These are phyloP conservation scores for Albifimbria verrucaria DNA, from an alignment of 2,329 filamentous ascomycete species.

Conservation along the genomic window DNA sequence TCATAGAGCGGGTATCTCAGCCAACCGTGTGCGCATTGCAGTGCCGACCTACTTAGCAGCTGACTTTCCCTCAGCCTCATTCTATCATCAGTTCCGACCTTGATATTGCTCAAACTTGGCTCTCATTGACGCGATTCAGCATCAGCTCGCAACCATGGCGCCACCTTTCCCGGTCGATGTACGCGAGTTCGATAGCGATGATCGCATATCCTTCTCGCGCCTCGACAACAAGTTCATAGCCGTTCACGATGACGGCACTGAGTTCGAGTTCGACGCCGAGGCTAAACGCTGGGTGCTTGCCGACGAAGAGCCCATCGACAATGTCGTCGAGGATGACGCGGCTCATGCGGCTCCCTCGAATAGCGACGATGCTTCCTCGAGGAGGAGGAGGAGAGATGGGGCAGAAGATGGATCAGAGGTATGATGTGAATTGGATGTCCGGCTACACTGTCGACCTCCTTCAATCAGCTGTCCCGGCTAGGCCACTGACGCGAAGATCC, in stretches of 20 bases:
- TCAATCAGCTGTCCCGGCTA: not conserved
- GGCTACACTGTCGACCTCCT: not conserved
- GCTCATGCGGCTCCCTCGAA: conserved; percentile 17
- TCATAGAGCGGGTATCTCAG: too few relatives aligned
- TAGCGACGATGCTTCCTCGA: conserved; percentile 22
- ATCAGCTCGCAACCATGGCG: conserved; percentile 22
- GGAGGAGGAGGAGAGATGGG: conserved; percentile 46
- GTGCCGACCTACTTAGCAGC: too few relatives aligned
- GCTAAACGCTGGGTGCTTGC: conserved; percentile 73
- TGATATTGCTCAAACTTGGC: too few relatives aligned
- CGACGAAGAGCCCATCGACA: conserved; percentile 36
- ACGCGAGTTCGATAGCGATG: conserved; percentile 70
- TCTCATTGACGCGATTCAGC: too few relatives aligned
- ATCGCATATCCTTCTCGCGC: conserved; percentile 84
- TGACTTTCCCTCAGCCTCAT: too few relatives aligned
- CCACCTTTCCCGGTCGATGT: conserved; percentile 54
- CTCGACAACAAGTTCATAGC: conserved; percentile 78
- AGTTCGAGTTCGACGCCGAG: conserved; percentile 76
- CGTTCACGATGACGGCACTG: conserved; percentile 78
- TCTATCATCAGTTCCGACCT: too few relatives aligned
- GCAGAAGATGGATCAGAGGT: conserved; percentile 38
- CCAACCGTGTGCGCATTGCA: too few relatives aligned
- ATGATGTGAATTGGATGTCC: conserved; percentile 20
- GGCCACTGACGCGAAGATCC: conserved; percentile 7
- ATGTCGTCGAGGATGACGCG: conserved; percentile 34